Evolutionary conservation across 2,329 filamentous ascomycete genomes (phyloP).

Genomic region (Cladorrhinum sp.): DNA sequence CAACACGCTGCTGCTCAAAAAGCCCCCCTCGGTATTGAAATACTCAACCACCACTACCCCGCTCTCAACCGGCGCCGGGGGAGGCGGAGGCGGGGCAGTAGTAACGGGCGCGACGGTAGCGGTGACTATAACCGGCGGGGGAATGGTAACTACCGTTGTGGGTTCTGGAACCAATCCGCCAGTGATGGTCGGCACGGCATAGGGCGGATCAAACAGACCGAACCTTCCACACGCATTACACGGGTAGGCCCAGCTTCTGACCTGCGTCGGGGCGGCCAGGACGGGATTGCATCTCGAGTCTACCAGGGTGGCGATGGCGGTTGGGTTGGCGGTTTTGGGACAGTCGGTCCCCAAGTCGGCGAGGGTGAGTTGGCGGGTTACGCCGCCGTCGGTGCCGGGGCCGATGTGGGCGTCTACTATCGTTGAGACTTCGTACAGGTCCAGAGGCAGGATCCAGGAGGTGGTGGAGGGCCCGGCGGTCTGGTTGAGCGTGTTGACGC

Average conservation of each 20-base stretch:
- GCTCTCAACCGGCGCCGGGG: slow-evolving; percentile 1
- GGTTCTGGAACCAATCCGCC: slow-evolving; percentile 28
- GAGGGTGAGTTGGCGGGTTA: slow-evolving; percentile 33
- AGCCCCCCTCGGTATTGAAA: slow-evolving; percentile 12
- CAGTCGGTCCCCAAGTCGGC: slow-evolving; percentile 36
- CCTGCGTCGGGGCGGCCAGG: slow-evolving; percentile 31
- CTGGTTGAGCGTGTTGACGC: slow-evolving; percentile 32
- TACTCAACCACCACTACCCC: slow-evolving; percentile 14
- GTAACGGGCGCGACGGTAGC: slow-evolving; percentile 11
- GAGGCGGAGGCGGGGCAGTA: neutral
- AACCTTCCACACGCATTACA: slow-evolving; percentile 36
- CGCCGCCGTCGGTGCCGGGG: neutral
- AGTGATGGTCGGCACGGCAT: slow-evolving; percentile 36
- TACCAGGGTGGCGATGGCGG: slow-evolving; percentile 31
- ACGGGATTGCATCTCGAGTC: slow-evolving; percentile 34
- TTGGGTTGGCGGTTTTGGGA: slow-evolving; percentile 28
- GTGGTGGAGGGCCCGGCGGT: slow-evolving; percentile 32
- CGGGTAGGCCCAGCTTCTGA: slow-evolving; percentile 36
- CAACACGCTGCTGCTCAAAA: slow-evolving; percentile 13
- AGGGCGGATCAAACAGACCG: slow-evolving; percentile 40
- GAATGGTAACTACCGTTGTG: slow-evolving; percentile 7
- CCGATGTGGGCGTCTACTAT: slow-evolving; percentile 25
- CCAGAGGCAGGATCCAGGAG: slow-evolving; percentile 31
- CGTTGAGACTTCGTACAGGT: slow-evolving; percentile 37
- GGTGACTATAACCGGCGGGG: slow-evolving; percentile 9